Conservation (phyloP, 495 filamentous ascomycete species). For the Aspergillus bridgeri region DNA sequence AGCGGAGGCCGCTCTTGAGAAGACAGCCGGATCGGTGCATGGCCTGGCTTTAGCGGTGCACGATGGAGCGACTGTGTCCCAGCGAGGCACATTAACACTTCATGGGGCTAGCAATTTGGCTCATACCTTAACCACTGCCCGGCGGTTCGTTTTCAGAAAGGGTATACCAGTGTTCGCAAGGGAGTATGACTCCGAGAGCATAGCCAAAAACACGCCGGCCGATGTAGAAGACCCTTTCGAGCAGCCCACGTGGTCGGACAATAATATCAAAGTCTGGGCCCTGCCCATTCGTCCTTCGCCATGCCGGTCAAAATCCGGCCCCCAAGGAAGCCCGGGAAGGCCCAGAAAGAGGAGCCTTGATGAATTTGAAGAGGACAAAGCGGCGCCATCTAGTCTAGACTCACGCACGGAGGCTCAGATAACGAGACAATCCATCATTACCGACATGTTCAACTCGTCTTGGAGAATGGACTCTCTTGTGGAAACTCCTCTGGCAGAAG, state of each 20-base stretch:
- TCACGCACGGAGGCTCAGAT: constrained; percentile 41
- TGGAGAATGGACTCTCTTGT: constrained; percentile 69
- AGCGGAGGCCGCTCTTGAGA: too few relatives aligned
- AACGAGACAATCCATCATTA: constrained; percentile 58
- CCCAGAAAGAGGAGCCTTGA: constrained; percentile 62
- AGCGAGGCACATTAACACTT: constrained; percentile 51
- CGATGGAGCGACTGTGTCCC: constrained; percentile 10
- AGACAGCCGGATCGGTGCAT: constrained; percentile 7
- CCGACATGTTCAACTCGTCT: constrained; percentile 76
- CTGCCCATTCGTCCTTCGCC: constrained; percentile 52
- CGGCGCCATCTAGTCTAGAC: constrained; percentile 9
- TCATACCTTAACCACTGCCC: constrained; percentile 75
- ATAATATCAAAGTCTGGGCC: constrained; percentile 77
- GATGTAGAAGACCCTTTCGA: constrained; percentile 33
- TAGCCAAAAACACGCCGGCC: constrained; percentile 15
- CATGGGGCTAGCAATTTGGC: constrained; percentile 75
- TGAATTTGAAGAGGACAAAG: constrained; percentile 44
- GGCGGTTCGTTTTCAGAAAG: constrained; percentile 84
- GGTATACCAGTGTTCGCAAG: constrained; percentile 64
- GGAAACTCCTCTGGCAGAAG: constrained; percentile 60
- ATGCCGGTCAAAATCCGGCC: too few relatives aligned
- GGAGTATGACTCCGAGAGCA: constrained; percentile 56
- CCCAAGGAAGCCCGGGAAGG: constrained; percentile 24
- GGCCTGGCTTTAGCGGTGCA: constrained; percentile 6
- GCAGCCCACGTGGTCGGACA: constrained; percentile 68